Conservation (phyloP, 345 rosid species). For the Corchorus olitorius region DNA sequence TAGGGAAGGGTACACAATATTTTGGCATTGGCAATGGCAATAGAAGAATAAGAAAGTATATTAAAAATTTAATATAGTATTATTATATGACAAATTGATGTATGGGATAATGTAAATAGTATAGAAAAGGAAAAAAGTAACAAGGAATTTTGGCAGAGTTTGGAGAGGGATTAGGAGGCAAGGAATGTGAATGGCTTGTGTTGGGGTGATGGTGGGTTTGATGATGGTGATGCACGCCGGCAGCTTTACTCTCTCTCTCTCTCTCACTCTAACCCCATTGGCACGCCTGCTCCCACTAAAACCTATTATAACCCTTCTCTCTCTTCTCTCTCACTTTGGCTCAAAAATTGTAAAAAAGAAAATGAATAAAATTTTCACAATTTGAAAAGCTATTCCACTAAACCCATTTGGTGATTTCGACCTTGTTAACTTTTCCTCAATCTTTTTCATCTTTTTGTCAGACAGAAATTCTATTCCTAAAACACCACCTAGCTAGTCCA, state of each 20-base stretch:
- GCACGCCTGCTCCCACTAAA: slow-evolving; percentile 78
- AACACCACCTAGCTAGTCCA: slow-evolving; percentile 25
- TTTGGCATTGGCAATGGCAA: slow-evolving; percentile 21
- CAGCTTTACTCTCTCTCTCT: slow-evolving; percentile 62
- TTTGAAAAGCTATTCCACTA: slow-evolving; percentile 59
- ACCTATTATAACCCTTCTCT: slow-evolving; percentile 27
- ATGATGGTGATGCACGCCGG: slow-evolving; percentile 95
- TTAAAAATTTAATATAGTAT: neutral
- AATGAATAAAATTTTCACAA: too few relatives aligned
- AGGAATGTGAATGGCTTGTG: slow-evolving; percentile 40
- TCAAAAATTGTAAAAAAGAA: too few relatives aligned
- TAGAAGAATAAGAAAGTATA: neutral
- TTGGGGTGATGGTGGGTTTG: slow-evolving; percentile 51
- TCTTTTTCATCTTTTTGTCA: slow-evolving; percentile 45
- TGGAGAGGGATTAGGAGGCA: slow-evolving; percentile 80
- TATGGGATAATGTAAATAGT: slow-evolving; percentile 27
- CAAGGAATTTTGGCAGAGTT: slow-evolving; percentile 56
- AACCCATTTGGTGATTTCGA: slow-evolving; percentile 43
- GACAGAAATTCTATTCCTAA: slow-evolving; percentile 26
- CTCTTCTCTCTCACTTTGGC: slow-evolving; percentile 3
- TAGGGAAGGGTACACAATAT: slow-evolving; percentile 29
- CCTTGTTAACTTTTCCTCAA: slow-evolving; percentile 25
- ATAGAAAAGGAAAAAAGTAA: slow-evolving; percentile 24
- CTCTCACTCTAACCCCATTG: slow-evolving; percentile 37
- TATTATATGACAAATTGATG: slow-evolving; percentile 16